A percentile compares a stretch with the other conserved stretches of the same genome.
These are phyloP conservation scores for Tritrichomonas foetus DNA, from an alignment of 208 protist genomes.

Conservation along the genomic window DNA sequence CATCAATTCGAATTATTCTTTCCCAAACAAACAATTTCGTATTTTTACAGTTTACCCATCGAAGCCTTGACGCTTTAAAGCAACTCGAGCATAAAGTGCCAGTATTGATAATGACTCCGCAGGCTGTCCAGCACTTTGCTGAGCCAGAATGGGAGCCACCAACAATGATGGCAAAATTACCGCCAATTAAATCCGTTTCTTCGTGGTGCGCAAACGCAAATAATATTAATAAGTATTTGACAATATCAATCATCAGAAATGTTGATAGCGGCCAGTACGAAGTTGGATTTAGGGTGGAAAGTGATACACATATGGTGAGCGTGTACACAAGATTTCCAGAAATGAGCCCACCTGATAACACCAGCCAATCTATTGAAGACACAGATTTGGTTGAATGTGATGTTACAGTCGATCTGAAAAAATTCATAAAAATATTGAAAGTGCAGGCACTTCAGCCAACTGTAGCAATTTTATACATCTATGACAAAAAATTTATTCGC, in stretches of 20 bases:
- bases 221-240: background rate
- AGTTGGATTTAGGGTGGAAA: background rate
- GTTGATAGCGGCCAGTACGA: background rate
- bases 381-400: background rate
- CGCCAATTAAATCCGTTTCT: background rate
- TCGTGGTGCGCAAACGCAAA: background rate
- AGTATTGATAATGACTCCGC: background rate
- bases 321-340: background rate
- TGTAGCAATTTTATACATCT: background rate
- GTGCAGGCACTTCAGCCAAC: background rate
- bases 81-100: background rate
- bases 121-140: background rate
- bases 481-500: background rate
- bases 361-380: too few species aligned
- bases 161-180: background rate
- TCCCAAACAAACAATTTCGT: background rate
- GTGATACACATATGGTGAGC: background rate
- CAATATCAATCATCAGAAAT: background rate
- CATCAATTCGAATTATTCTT: background rate
- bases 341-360: background rate
- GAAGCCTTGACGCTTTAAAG: background rate
- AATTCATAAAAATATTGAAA: background rate
- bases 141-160: background rate
- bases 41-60: background rate
- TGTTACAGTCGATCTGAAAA: background rate